These are phyloP conservation scores for Nannochloropsis salina DNA, from an alignment of 108 stramenopile species.

Conservation along the genomic window DNA sequence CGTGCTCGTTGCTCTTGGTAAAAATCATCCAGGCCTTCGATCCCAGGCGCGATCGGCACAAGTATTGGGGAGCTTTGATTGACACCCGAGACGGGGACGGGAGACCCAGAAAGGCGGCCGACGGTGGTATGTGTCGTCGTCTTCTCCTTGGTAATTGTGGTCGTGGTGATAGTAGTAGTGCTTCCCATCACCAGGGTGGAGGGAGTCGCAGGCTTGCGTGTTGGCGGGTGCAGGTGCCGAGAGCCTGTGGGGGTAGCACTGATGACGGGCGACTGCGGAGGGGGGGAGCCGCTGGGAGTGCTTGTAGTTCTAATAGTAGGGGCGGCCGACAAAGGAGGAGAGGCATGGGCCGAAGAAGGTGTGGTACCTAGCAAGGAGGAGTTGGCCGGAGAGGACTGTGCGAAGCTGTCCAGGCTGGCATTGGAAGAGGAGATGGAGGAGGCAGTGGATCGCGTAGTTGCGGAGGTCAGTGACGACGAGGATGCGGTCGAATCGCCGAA, in stretches of 20 bases:
- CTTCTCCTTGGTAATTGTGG: no score
- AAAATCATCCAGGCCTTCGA: background rate
- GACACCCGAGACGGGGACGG: no score
- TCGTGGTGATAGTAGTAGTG: no score
- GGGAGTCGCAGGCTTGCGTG: no score
- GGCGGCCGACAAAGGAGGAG: background rate
- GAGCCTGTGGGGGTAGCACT: no score
- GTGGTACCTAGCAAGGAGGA: background rate
- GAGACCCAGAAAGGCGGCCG: no score
- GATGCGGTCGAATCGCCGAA: background rate
- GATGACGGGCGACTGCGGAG: no score
- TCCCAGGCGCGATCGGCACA: background rate
- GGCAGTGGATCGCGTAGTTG: background rate
- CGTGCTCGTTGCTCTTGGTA: background rate
- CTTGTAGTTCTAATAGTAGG: background rate
- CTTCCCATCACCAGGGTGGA: no score
- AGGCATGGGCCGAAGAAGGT: background rate
- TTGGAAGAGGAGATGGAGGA: background rate
- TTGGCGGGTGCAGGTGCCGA: no score
- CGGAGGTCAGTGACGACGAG: background rate
- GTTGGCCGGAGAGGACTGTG: background rate
- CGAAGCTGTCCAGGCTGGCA: background rate
- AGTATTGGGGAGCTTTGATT: no score
- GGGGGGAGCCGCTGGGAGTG: no score
- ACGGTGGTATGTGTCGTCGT: no score